These are phyloP conservation scores for Aspergillus fumigatus DNA, from an alignment of 2,329 filamentous ascomycete genomes.

Conservation along the genomic window DNA sequence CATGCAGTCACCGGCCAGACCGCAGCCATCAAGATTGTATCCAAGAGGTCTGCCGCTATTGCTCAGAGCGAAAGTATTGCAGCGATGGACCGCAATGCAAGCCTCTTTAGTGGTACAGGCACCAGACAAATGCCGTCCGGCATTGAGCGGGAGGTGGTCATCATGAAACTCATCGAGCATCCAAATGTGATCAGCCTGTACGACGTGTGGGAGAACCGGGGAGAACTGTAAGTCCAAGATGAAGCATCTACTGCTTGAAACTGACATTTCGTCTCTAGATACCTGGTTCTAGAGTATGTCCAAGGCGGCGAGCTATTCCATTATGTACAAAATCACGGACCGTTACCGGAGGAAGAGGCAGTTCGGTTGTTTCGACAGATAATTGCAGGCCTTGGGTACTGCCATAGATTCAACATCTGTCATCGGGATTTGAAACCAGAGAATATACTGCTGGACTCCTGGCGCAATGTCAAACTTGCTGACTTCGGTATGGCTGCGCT, in stretches of 20 bases:
- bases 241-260: background rate
- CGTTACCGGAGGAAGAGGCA: slow-evolving; percentile 73
- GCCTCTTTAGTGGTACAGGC: slow-evolving; percentile 52
- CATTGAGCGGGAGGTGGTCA: slow-evolving; percentile 90
- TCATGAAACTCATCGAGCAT: slow-evolving; percentile 94
- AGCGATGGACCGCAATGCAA: slow-evolving; percentile 69
- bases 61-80: slow-evolving; percentile 82
- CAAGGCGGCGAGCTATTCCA: slow-evolving; percentile 80
- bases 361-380: slow-evolving; percentile 89
- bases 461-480: slow-evolving; percentile 81
- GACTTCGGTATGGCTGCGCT: slow-evolving; percentile 98
- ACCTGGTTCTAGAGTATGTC: slow-evolving; percentile 90
- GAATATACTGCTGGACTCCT: slow-evolving; percentile 80
- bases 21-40: slow-evolving; percentile 93
- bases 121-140: slow-evolving; percentile 75
- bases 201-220: slow-evolving; percentile 96
- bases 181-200: slow-evolving; percentile 90
- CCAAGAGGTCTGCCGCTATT: slow-evolving; percentile 72
- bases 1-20: slow-evolving; percentile 73
- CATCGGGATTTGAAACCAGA: slow-evolving; percentile 96
- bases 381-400: slow-evolving; percentile 85
- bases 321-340: slow-evolving; percentile 70
- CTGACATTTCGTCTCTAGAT: slow-evolving; percentile 52
- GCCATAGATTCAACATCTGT: slow-evolving; percentile 90
- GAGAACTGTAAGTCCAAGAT: slow-evolving; percentile 69